Evolutionary conservation across 306 rosid species (phyloP).

Genomic region (Hylodesmum podocarpum): DNA sequence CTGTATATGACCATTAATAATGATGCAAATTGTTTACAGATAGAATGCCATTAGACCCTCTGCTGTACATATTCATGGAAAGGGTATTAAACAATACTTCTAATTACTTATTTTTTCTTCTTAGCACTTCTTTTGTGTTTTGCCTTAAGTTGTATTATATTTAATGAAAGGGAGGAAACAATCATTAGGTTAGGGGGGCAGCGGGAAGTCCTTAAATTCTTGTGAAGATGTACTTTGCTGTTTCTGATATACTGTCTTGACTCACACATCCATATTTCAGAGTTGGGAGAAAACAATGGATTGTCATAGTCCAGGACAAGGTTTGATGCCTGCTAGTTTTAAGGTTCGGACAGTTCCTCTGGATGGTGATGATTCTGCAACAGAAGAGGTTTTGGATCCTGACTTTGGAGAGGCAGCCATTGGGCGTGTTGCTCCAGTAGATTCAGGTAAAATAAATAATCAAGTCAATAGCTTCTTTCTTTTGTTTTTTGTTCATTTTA

Average conservation of each 20-base stretch:
- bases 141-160: background rate
- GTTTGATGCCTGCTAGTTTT: slow-evolving; percentile 93
- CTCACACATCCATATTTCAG: slow-evolving; percentile 39
- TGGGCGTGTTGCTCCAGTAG: slow-evolving; percentile 94
- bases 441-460: slow-evolving; percentile 65
- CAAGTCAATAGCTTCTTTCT: background rate
- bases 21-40: background rate
- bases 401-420: slow-evolving; percentile 96
- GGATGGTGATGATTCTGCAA: slow-evolving; percentile 77
- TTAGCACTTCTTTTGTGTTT: slow-evolving; percentile 14
- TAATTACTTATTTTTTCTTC: background rate
- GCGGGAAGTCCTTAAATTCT: background rate
- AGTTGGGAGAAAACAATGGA: slow-evolving; percentile 98
- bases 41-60: background rate
- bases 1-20: background rate
- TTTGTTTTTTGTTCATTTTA: no score
- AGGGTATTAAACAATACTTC: background rate
- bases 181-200: background rate
- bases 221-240: slow-evolving; percentile 9
- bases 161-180: background rate
- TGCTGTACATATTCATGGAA: background rate
- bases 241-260: slow-evolving; percentile 12
- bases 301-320: slow-evolving; percentile 95
- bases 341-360: slow-evolving; percentile 83
- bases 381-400: slow-evolving; percentile 90